Evolutionary conservation across 306 rosid genomes (phyloP).

Genomic region (Casuarina cunninghamiana): DNA sequence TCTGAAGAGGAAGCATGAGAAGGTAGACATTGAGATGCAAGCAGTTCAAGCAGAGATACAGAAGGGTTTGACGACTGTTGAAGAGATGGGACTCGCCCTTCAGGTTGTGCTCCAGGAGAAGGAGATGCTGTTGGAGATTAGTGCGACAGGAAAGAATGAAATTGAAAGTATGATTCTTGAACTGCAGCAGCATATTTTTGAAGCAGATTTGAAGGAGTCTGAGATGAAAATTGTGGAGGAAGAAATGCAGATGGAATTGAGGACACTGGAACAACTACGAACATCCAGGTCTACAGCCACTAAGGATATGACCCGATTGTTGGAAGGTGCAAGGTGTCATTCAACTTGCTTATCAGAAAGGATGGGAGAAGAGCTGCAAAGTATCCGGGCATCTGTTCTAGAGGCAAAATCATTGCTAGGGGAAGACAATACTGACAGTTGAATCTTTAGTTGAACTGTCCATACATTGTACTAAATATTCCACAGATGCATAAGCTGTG

Average conservation of each 20-base stretch:
- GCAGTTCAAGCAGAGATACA: conserved; percentile 38
- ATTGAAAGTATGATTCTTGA: conserved; percentile 39
- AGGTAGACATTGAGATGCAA: conserved; percentile 23
- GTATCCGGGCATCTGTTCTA: conserved; percentile 43
- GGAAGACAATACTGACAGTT: conserved; percentile 43
- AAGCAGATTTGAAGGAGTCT: conserved; percentile 42
- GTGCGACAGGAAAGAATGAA: conserved; percentile 35
- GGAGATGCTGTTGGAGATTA: conserved; percentile 39
- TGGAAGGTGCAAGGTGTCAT: conserved; percentile 36
- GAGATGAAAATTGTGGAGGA: conserved; percentile 59
- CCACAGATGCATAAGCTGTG: conserved; percentile 10
- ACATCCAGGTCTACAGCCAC: conserved; percentile 45
- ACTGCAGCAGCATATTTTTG: conserved; percentile 38
- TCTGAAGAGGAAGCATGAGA: conserved; percentile 26
- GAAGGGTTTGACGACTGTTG: conserved; percentile 26
- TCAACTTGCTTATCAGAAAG: conserved; percentile 46
- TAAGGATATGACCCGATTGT: conserved; percentile 37
- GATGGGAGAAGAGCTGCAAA: conserved; percentile 55
- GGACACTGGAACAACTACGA: conserved; percentile 48
- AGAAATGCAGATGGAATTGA: conserved; percentile 46
- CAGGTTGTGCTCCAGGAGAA: conserved; percentile 39
- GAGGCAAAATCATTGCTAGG: conserved; percentile 63
- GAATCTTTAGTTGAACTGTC: conserved; percentile 14
- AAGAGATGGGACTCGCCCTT: conserved; percentile 40
- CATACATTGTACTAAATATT: conserved; percentile 4